Evolutionary conservation across 495 filamentous ascomycete species (phyloP).

Genomic region (Glonium stellatum): DNA sequence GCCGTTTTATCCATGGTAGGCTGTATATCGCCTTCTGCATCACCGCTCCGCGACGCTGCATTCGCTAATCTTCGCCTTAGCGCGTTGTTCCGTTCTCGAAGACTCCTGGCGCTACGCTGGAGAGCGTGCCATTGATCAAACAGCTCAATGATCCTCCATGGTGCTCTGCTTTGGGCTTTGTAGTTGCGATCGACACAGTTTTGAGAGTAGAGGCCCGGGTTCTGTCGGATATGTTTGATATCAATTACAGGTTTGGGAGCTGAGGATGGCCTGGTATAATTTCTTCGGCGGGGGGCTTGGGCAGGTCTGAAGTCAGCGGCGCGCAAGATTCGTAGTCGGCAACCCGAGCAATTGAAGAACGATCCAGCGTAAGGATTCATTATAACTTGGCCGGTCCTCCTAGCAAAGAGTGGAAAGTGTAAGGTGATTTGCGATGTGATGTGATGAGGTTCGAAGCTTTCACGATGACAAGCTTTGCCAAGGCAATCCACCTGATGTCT

Average conservation of each 20-base stretch:
- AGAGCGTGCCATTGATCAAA: constrained; percentile 57
- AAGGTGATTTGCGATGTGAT: too few species aligned
- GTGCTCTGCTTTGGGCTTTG: constrained; percentile 54
- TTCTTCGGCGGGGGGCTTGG: constrained; percentile 9
- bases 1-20: constrained; percentile 33
- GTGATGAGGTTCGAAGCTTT: not conserved
- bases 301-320: not conserved
- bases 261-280: constrained; percentile 51
- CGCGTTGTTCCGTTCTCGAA: constrained; percentile 54
- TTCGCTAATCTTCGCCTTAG: constrained; percentile 32
- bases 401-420: too few species aligned
- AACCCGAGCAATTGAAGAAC: not conserved
- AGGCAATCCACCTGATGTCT: not conserved
- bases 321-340: not conserved
- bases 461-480: not conserved
- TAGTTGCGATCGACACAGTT: constrained; percentile 88
- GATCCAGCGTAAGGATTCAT: not conserved
- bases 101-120: constrained; percentile 46
- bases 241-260: constrained; percentile 76
- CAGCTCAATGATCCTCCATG: constrained; percentile 61
- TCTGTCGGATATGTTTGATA: constrained; percentile 81
- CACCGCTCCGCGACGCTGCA: constrained; percentile 19
- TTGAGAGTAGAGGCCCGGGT: constrained; percentile 65
- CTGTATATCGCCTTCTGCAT: constrained; percentile 23
- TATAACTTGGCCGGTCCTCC: not conserved